Evolutionary conservation across 345 rosid species (phyloP), one percentile per base, ranked within the genome.

Genomic region (Lepidium africanum): DNA sequence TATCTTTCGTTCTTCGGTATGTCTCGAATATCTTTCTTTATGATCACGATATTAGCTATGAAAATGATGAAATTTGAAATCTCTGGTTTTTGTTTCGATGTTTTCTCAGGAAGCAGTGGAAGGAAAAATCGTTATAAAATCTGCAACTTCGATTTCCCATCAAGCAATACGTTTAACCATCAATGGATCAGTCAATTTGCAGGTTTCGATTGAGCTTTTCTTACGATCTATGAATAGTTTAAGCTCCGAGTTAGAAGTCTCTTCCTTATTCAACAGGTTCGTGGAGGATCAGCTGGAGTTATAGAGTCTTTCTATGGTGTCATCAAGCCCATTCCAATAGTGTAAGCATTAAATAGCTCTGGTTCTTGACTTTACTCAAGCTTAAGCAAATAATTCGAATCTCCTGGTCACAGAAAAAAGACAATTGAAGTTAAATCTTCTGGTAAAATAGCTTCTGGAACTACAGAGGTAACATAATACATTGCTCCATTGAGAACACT

Each of bases 271-370:
- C 14, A 5, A 30, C 41, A 92, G 98, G 84, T 88, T 69, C 88
- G 96, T 19, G 90, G 98, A 81, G 96, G 96, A 64, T 81, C 98
- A 19, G 94, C 96, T 2, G 97, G 97, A 14, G 86, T 93, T 37
- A 79, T 93, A 35, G 97, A 93, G 76, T 83, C 97, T 3, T 69
- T 88, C 10, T 89, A 86, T 67, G 94, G 96, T 32, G 94, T 81
- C 46, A 70, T 93, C 71, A 90, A 85, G 75, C 98, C 98, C 14
- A 85, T 88, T 62, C 41, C 59, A 7, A 83, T 92, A 8, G 67
- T 88, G 96, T 92, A 72, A 65, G 84, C 68, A 33, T 43, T 52
- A 30, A 15, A 49, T 16, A 51, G 35, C 21, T 16, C 16, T 64
- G 11, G 14, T 50, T 49, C 6, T 70, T 37, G 7, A 30, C 40